Evolutionary conservation across 2,329 filamentous ascomycete genomes (phyloP).

Genomic region (Dactylonectria estremocensis): DNA sequence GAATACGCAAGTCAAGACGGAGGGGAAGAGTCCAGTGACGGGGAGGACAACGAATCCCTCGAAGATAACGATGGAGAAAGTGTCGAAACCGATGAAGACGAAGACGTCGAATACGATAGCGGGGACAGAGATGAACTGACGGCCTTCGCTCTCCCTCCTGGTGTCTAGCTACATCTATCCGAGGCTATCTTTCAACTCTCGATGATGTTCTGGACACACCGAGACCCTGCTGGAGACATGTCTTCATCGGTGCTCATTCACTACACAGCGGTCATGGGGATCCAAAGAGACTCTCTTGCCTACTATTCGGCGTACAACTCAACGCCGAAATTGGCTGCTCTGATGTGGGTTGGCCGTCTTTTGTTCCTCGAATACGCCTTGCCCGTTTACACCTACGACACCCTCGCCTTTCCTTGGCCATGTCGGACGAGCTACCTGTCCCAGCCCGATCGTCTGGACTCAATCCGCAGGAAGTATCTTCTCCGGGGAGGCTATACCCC

Average conservation of each 20-base stretch:
- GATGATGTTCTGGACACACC: too few relatives aligned
- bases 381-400: too few relatives aligned
- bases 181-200: background rate
- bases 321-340: background rate
- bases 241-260: background rate
- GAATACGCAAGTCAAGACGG: too few relatives aligned
- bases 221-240: too few relatives aligned
- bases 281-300: background rate
- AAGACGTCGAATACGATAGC: background rate
- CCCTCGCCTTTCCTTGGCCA: slow-evolving; percentile 12
- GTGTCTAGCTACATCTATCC: background rate
- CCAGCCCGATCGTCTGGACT: slow-evolving; percentile 11
- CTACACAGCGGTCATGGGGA: background rate
- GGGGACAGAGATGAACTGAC: too few relatives aligned
- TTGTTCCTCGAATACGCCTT: background rate
- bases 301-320: background rate
- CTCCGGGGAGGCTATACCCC: slow-evolving; percentile 14
- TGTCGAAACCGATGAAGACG: too few relatives aligned
- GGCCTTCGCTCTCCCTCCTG: background rate
- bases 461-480: slow-evolving; percentile 15
- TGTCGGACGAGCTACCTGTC: slow-evolving; percentile 2
- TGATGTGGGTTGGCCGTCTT: background rate
- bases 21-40: too few relatives aligned
- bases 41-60: too few relatives aligned
- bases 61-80: too few relatives aligned